Evolutionary conservation across 2,329 filamentous ascomycete species (phyloP), one percentile per base, ranked within the genome.

Genomic region (Colletotrichum spaethianum): DNA sequence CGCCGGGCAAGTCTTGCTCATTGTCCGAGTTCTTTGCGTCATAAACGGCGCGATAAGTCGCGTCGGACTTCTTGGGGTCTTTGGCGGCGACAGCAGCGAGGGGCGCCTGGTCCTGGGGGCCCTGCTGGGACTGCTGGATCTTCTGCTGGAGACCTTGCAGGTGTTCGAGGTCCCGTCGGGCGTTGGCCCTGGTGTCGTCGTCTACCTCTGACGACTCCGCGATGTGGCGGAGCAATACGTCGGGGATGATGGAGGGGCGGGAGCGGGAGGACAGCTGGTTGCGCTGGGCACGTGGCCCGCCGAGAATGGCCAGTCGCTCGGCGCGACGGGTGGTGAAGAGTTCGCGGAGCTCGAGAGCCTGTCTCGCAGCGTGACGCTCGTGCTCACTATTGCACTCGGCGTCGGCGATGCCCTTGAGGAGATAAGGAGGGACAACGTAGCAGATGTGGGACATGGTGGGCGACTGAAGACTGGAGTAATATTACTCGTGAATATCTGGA

Each of bases 401-500:
- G 59, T 84, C 79, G 42, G 83, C 82, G 63, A 87, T 85, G 65
- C 80, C 81, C 40, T 76, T 79, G 28, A 87, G 80, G 14, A 87
- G 80, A 67, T 87, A 83, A 26, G 86, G 85, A 26, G 85, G 85
- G 5, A 87, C 82, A 68, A 86, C 82, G 70, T 79, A 83, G 77
- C 83, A 86, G 67, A 79, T 56, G 63, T 65, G 57, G 14, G 56
- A 14, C 69, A 72, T 74, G 44, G 4, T 63, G 57, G 20, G 12
- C 31, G 31, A n/a, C 31, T 57, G 20, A n/a, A 28, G 36, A 57
- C 38, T 14, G 23, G 38, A 57, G 33, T 16, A 36, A 8, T 11
- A 3, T 26, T 38, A 57, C 3, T n/a, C 12, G 33, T 57, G 33
- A 57, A 36, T 36, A 31, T 33, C 9, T 26, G n/a, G 33, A 23